Conservation (phyloP, 75 land plant species). For the Adiantum capillusveneris region DNA sequence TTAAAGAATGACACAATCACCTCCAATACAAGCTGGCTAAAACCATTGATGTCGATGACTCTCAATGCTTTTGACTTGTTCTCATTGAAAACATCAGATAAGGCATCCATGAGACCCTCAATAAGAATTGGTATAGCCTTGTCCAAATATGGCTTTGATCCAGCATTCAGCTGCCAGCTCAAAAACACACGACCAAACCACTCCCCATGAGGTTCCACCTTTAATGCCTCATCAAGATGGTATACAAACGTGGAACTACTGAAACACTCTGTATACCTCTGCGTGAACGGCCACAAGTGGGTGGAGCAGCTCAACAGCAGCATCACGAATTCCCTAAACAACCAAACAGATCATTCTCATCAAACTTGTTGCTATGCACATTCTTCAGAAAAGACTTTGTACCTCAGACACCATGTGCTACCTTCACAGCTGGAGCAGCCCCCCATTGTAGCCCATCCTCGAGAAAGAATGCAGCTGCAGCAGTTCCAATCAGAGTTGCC, state of each 20-base stretch:
- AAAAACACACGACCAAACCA: no score
- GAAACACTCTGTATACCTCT: no score
- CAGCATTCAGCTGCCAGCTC: slow-evolving; percentile 62
- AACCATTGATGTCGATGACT: slow-evolving; percentile 74
- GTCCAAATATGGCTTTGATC: slow-evolving; percentile 81
- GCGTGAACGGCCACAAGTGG: slow-evolving; percentile 90
- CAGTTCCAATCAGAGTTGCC: slow-evolving; percentile 71
- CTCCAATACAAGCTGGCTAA: slow-evolving; percentile 96
- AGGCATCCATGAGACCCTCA: slow-evolving; percentile 80
- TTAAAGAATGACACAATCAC: no score
- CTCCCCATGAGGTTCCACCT: no score
- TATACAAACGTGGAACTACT: no score
- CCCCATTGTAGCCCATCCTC: slow-evolving; percentile 95
- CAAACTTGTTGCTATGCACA: not conserved
- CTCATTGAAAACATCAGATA: slow-evolving; percentile 65
- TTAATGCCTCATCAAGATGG: no score
- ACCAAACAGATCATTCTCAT: no score
- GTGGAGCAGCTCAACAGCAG: slow-evolving; percentile 81
- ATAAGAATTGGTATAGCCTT: slow-evolving; percentile 69
- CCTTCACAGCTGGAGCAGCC: slow-evolving; percentile 87
- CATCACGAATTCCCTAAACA: slow-evolving; percentile 91
- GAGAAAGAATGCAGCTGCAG: slow-evolving; percentile 71
- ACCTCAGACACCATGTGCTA: slow-evolving; percentile 13
- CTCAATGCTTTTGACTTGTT: slow-evolving; percentile 53
- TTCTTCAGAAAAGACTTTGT: not conserved